phyloP scores from a whole-genome alignment of 805 yeast genomes.

The Brettanomyces naardenensis region DNA sequence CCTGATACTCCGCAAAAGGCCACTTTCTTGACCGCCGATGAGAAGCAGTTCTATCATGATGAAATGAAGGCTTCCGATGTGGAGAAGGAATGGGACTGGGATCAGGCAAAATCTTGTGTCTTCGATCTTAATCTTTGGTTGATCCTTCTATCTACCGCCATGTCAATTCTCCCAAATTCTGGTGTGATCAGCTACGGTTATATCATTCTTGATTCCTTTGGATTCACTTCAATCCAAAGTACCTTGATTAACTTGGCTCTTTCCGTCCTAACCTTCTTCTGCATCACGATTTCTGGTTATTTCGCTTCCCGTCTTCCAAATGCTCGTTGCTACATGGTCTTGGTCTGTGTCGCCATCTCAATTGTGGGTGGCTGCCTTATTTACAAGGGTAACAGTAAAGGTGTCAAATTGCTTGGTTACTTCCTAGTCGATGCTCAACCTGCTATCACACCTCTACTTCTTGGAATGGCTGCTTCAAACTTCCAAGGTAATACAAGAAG shows the following conservation, averaged over 20 bases:
- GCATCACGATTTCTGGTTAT: constrained; percentile 19
- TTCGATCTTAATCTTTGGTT: constrained; percentile 44
- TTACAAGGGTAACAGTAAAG: constrained; percentile 18
- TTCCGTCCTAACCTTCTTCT: constrained; percentile 29
- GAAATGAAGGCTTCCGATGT: constrained; percentile 50
- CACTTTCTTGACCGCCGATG: constrained; percentile 31
- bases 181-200: constrained; percentile 39
- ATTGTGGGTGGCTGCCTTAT: constrained; percentile 24
- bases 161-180: constrained; percentile 38
- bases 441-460: constrained; percentile 17
- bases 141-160: constrained; percentile 34
- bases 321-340: constrained; percentile 25
- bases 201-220: constrained; percentile 29
- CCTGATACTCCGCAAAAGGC: constrained; percentile 43
- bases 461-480: constrained; percentile 26
- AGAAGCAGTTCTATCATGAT: constrained; percentile 35
- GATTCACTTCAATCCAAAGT: constrained; percentile 24
- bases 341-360: constrained; percentile 15
- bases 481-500: constrained; percentile 67
- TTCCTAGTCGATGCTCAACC: constrained; percentile 21
- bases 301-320: constrained; percentile 21
- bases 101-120: constrained; percentile 45
- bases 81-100: constrained; percentile 42
- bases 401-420: constrained; percentile 25
- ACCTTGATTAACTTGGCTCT: constrained; percentile 31